Percentiles rank a stretch among this genome's conserved stretches.
phyloP scores from a whole-genome alignment of 1,284 basidiomycete species.

The Rhodotorula sp. region DNA sequence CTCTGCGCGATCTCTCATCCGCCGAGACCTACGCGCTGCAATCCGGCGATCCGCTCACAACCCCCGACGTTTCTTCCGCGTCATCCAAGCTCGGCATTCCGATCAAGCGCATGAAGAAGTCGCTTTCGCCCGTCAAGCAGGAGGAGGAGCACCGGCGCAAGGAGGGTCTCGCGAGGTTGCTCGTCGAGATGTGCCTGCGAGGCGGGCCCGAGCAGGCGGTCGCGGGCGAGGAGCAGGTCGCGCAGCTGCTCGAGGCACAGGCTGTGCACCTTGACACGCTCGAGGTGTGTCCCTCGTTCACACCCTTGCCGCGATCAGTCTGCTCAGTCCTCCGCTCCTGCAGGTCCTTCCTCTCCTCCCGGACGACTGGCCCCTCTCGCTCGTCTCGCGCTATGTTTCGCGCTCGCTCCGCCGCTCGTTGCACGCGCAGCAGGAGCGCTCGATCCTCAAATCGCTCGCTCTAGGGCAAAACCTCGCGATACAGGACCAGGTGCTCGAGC shows the following conservation, averaged over 20 bases:
- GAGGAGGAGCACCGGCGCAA: constrained; percentile 58
- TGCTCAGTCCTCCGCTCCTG: background rate
- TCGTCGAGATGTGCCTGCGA: constrained; percentile 74
- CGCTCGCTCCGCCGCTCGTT: constrained; percentile 73
- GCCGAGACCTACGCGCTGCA: constrained; percentile 80
- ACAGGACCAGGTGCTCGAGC: constrained; percentile 14
- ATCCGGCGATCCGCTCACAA: constrained; percentile 65
- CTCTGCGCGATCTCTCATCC: constrained; percentile 69
- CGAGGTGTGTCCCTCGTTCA: constrained; percentile 58
- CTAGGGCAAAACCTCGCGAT: constrained; percentile 69
- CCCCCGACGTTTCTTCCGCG: constrained; percentile 62
- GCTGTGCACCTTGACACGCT: constrained; percentile 72
- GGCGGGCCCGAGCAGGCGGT: constrained; percentile 37
- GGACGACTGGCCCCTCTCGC: constrained; percentile 68
- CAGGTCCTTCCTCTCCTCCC: constrained; percentile 73
- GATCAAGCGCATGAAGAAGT: constrained; percentile 39
- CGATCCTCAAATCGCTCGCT: constrained; percentile 69
- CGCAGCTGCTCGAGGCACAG: constrained; percentile 73
- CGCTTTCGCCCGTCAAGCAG: constrained; percentile 52
- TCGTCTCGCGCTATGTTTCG: constrained; percentile 72
- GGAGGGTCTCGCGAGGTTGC: constrained; percentile 64
- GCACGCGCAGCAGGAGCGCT: constrained; percentile 68
- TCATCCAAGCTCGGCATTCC: constrained; percentile 55
- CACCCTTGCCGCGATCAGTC: background rate
- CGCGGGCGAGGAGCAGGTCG: constrained; percentile 56